These are phyloP conservation scores for Epithele typhae DNA, from an alignment of 768 basidiomycete genomes.

Conservation along the genomic window DNA sequence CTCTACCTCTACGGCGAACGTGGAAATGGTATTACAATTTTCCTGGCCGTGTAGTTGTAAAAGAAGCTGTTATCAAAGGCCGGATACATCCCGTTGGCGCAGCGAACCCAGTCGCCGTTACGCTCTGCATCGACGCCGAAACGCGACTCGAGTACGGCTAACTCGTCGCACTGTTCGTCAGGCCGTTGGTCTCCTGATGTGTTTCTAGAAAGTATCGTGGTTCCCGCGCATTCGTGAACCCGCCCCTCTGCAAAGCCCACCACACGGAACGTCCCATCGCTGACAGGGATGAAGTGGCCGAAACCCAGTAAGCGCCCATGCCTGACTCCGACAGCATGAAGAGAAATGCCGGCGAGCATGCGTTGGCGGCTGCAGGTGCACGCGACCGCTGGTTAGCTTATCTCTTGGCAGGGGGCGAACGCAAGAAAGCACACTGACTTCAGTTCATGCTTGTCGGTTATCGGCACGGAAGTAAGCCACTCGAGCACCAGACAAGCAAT, in stretches of 20 bases:
- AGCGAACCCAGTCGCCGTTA: constrained; percentile 1
- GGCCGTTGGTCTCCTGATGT: constrained; percentile 1
- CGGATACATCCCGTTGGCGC: constrained; percentile 12
- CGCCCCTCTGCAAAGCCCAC: constrained; percentile 33
- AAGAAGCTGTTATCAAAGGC: neutral
- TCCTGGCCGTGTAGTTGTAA: neutral
- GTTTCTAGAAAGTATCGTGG: constrained; percentile 1
- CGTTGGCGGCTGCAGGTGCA: constrained; percentile 26
- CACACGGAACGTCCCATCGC: constrained; percentile 28
- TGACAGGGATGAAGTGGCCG: constrained; percentile 18
- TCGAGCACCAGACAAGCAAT: constrained; percentile 37
- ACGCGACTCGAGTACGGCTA: constrained; percentile 10
- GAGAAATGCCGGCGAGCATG: constrained; percentile 29
- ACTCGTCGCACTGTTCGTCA: constrained; percentile 7
- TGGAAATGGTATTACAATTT: too few species aligned
- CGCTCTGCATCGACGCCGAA: constrained; percentile 12
- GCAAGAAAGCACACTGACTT: constrained; percentile 5
- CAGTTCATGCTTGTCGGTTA: constrained; percentile 5
- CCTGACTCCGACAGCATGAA: constrained; percentile 34
- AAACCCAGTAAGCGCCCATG: constrained; percentile 30
- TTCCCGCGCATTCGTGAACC: constrained; percentile 26
- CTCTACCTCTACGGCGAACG: too few species aligned
- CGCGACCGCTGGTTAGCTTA: too few species aligned
- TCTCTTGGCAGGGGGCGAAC: too few species aligned
- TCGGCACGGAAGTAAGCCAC: constrained; percentile 27